Evolutionary conservation across 148 eudicot genomes (phyloP), one percentile per base, ranked within the genome.

Genomic region (Fagopyrum tataricum): DNA sequence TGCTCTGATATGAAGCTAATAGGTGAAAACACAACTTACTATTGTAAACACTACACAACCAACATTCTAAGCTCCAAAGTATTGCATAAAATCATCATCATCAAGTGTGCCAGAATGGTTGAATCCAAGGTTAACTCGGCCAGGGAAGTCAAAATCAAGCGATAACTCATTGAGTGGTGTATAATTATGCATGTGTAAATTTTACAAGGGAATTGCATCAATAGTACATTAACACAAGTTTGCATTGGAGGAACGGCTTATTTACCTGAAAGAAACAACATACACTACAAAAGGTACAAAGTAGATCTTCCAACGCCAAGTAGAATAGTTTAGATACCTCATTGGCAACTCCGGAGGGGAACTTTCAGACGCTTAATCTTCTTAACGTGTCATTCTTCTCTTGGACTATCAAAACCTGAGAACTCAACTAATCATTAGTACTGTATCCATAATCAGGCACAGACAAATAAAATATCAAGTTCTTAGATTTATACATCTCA

Each of bases 281-380:
- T 43, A n/a, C n/a, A 64, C 43, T 64, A 37, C 10, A 64, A 7
- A 72, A 10, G 24, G 18, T 48, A 42, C 26, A 40, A 21, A 24
- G 37, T 1, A 70, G 49, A 21, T 20, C 39, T 21, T 24, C 72
- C 72, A 44, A 9, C 31, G 18, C 18, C 7, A 46, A 18, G 37
- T 43, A 44, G 26, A 44, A 9, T 21, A 70, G 11, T 70, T 31
- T 47, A 24, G 66, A 49, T 39, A 89, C 94, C 94, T 84, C 81
- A 14, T 89, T 84, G 69, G 83, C 86, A 47, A 80, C 85, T 61
- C 96, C 96, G 0, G 96, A 88, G 12, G 96, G 96, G 18, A 82
- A 76, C 80, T 85, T 85, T 85, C 88, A 85, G 40, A 85, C 84
- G 14, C 84, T 84, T 71, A 76, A 74, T 42, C 81, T 85, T 61